Percentiles rank a stretch among this genome's conserved stretches.
Evolutionary conservation across 1,139 yeast species (phyloP).

Genomic region (Magnusiomyces ingens): DNA sequence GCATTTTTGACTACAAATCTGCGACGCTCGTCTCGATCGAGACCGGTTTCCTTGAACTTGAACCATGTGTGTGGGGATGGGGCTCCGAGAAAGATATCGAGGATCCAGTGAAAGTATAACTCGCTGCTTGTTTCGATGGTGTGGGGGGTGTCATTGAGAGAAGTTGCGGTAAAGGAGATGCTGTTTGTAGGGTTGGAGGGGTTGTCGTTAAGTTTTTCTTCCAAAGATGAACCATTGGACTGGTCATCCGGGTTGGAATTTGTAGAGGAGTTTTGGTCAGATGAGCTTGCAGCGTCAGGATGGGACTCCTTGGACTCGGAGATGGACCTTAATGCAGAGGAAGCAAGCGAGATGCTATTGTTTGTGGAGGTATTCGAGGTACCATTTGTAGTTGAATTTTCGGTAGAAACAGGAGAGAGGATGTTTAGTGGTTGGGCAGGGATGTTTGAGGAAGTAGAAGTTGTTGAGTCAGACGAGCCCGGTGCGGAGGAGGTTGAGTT

Average conservation of each 20-base stretch:
- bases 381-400: neutral
- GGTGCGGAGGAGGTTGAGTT: slow-evolving; percentile 25
- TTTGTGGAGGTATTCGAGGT: neutral
- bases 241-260: neutral
- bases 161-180: neutral
- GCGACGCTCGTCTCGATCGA: slow-evolving; percentile 26
- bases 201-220: neutral
- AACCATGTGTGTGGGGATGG: slow-evolving; percentile 7
- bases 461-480: slow-evolving; percentile 16
- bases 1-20: slow-evolving; percentile 46
- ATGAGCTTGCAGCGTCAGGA: no score
- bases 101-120: slow-evolving; percentile 16
- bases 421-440: no score
- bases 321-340: no score
- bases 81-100: slow-evolving; percentile 17
- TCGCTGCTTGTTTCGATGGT: slow-evolving; percentile 8
- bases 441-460: neutral
- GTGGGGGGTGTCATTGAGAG: neutral
- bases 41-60: slow-evolving; percentile 14
- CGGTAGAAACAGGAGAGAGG: neutral
- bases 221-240: neutral
- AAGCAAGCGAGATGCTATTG: no score
- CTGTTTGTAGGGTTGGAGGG: slow-evolving; percentile 17
- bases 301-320: no score
- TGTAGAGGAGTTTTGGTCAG: neutral